Percentiles rank a stretch among this genome's conserved stretches.
phyloP scores from a whole-genome alignment of 192 early-diverging fungal genomes.

The Entrophospora sp. region DNA sequence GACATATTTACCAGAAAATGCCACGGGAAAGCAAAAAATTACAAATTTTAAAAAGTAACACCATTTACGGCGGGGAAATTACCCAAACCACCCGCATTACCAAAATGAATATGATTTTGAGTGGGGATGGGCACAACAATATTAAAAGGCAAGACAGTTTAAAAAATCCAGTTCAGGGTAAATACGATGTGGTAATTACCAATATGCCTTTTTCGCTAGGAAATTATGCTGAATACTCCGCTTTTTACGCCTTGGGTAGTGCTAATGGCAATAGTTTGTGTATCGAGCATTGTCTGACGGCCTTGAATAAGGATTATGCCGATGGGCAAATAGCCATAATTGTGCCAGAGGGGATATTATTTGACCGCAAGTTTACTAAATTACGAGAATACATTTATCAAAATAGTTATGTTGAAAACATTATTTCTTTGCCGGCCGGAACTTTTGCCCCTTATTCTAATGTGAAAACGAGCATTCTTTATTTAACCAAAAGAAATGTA shows the following conservation, averaged over 20 bases:
- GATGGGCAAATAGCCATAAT: neutral
- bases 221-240: neutral
- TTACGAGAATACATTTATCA: neutral
- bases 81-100: neutral
- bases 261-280: neutral
- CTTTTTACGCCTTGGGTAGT: neutral
- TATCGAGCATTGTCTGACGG: neutral
- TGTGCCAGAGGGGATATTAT: neutral
- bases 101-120: neutral
- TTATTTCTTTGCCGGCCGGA: neutral
- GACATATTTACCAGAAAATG: neutral
- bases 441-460: neutral
- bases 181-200: neutral
- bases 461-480: too few relatives aligned
- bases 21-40: neutral
- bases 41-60: neutral
- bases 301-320: neutral
- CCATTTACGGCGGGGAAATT: neutral
- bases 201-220: neutral
- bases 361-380: neutral
- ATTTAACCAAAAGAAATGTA: neutral
- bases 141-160: neutral
- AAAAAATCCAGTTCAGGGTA: neutral
- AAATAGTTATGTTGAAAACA: neutral
- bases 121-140: neutral